Conservation (phyloP, 139 green algal genomes). For the Pedinophyceae sp. region DNA sequence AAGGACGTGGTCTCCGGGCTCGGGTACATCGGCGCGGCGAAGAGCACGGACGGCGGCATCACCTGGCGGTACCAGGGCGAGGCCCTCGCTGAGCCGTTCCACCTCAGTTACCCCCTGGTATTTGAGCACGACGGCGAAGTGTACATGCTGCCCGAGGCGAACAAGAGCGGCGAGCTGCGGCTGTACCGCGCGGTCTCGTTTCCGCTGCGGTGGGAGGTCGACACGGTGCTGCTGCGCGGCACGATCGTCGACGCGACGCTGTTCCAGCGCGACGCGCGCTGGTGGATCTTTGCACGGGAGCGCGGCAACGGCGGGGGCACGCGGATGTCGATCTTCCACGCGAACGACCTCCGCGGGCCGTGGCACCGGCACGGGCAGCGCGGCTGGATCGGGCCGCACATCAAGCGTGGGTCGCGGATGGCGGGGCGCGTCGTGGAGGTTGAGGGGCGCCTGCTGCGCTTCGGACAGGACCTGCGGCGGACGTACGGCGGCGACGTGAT, state of each 20-base stretch:
- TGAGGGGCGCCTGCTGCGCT: conserved; percentile 13
- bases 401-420: conserved; percentile 12
- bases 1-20: conserved; percentile 15
- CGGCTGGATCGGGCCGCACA: conserved; percentile 9
- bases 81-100: conserved; percentile 22
- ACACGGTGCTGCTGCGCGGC: conserved; percentile 9
- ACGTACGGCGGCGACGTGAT: conserved; percentile 22
- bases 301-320: too few species aligned
- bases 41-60: conserved; percentile 13
- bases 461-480: conserved; percentile 23
- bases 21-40: conserved; percentile 23
- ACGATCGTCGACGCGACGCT: conserved; percentile 17
- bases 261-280: conserved; percentile 10
- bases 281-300: conserved; percentile 23
- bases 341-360: conserved; percentile 9
- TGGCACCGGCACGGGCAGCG: conserved; percentile 16
- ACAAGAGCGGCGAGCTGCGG: conserved; percentile 9
- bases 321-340: too few species aligned
- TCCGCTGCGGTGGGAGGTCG: conserved; percentile 13
- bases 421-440: conserved; percentile 13
- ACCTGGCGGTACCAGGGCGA: conserved; percentile 19
- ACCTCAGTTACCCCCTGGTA: conserved; percentile 28
- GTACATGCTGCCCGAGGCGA: conserved; percentile 28
- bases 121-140: conserved; percentile 17
- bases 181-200: conserved; percentile 18